These are phyloP conservation scores for Cercospora sojina DNA, from an alignment of 2,329 filamentous ascomycete genomes.

Conservation along the genomic window DNA sequence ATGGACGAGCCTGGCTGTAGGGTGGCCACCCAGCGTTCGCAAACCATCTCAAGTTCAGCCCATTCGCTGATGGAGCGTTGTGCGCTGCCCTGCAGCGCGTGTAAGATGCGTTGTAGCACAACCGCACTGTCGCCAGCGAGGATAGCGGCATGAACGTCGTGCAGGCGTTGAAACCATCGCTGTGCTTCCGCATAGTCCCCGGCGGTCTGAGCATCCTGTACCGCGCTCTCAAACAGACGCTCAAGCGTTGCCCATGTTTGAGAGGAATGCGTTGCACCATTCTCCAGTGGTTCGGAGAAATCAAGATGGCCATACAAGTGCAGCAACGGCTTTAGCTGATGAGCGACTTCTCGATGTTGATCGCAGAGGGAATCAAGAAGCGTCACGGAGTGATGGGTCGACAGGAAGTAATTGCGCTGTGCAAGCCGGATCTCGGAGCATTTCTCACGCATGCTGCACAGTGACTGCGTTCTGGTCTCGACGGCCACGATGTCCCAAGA, in stretches of 20 bases:
- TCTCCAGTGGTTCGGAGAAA: not conserved
- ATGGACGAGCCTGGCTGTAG: constrained; percentile 14
- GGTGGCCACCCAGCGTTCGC: constrained; percentile 18
- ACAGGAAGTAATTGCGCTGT: not conserved
- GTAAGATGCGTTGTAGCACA: constrained; percentile 14
- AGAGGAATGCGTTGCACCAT: not conserved
- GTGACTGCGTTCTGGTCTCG: not conserved
- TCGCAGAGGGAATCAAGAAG: not conserved
- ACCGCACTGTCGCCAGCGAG: constrained; percentile 1
- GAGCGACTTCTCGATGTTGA: not conserved
- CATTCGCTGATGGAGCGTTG: constrained; percentile 14
- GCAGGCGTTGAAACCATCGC: constrained; percentile 50
- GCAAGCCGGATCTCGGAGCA: constrained; percentile 3
- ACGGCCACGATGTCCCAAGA: constrained; percentile 20
- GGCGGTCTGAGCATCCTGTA: constrained; percentile 71
- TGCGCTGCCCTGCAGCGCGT: constrained; percentile 15
- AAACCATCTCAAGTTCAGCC: constrained; percentile 10
- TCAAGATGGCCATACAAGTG: constrained; percentile 5
- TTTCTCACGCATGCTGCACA: constrained; percentile 16
- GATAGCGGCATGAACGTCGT: constrained; percentile 19
- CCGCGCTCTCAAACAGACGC: constrained; percentile 68
- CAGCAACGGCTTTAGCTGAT: constrained; percentile 11
- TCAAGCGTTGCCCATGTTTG: constrained; percentile 18
- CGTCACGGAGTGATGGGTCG: not conserved
- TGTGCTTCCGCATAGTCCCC: constrained; percentile 83